Conservation (phyloP, 768 basidiomycete species). For the Suillus lakei region DNA sequence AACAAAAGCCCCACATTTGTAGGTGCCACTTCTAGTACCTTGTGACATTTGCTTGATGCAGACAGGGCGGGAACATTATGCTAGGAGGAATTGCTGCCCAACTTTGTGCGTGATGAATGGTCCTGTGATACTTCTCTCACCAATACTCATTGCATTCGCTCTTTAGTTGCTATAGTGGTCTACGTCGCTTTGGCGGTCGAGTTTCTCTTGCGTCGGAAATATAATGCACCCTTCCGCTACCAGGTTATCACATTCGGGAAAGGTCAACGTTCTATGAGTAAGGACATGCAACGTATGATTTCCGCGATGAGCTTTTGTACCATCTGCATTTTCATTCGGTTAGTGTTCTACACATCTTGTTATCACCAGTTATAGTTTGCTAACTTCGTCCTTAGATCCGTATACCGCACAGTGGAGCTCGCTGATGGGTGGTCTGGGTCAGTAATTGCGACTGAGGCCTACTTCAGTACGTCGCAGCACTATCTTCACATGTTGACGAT, state of each 20-base stretch:
- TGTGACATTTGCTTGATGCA: neutral
- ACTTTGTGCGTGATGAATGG: slow-evolving; percentile 39
- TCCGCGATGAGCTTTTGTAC: slow-evolving; percentile 44
- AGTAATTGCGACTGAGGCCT: slow-evolving; percentile 51
- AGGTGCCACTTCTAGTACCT: slow-evolving; percentile 2
- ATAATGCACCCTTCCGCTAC: slow-evolving; percentile 38
- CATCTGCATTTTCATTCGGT: slow-evolving; percentile 51
- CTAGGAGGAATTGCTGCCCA: slow-evolving; percentile 68
- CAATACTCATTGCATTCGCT: slow-evolving; percentile 17
- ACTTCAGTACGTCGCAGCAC: slow-evolving; percentile 45
- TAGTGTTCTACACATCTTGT: slow-evolving; percentile 9
- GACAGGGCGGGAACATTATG: slow-evolving; percentile 60
- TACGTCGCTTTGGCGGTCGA: slow-evolving; percentile 49
- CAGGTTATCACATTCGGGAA: slow-evolving; percentile 1
- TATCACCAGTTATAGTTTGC: neutral
- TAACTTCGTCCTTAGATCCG: slow-evolving; percentile 7
- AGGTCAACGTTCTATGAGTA: slow-evolving; percentile 1
- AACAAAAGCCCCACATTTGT: slow-evolving; percentile 24
- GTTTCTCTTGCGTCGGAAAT: slow-evolving; percentile 48
- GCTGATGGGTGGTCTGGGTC: slow-evolving; percentile 45
- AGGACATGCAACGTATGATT: slow-evolving; percentile 36
- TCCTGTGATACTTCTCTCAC: slow-evolving; percentile 19
- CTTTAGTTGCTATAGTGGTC: slow-evolving; percentile 45
- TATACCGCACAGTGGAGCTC: slow-evolving; percentile 20
- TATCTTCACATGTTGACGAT: neutral